Evolutionary conservation across 345 rosid genomes (phyloP).

Genomic region (Chamaenerion angustifolium): DNA sequence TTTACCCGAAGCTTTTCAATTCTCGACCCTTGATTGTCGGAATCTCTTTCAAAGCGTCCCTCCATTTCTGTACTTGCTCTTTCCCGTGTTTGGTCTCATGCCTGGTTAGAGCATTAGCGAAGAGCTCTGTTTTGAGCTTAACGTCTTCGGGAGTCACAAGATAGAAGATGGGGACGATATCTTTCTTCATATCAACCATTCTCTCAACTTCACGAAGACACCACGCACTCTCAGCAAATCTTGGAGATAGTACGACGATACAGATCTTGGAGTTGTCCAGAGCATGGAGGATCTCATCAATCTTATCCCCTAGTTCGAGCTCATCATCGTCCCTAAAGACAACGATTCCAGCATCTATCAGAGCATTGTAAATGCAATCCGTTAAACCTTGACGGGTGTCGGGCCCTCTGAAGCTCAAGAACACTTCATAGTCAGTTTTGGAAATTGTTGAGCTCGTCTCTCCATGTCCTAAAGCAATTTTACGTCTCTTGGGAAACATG

Average conservation of each 20-base stretch:
- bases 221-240: neutral
- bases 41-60: neutral
- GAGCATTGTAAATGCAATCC: neutral
- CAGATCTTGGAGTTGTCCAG: neutral
- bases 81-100: neutral
- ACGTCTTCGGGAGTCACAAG: neutral
- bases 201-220: neutral
- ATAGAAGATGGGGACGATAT: constrained; percentile 2
- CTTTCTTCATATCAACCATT: neutral
- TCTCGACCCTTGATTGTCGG: neutral
- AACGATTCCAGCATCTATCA: neutral
- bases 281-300: neutral
- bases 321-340: constrained; percentile 1
- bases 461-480: neutral
- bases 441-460: neutral
- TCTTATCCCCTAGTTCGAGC: neutral
- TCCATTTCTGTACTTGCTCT: neutral
- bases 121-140: neutral
- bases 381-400: neutral
- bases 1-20: neutral
- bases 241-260: neutral
- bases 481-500: neutral
- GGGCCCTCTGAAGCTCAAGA: neutral
- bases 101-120: neutral
- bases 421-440: neutral